Conservation (phyloP, 257 asterid species). For the Fraxinus pennsylvanica region DNA sequence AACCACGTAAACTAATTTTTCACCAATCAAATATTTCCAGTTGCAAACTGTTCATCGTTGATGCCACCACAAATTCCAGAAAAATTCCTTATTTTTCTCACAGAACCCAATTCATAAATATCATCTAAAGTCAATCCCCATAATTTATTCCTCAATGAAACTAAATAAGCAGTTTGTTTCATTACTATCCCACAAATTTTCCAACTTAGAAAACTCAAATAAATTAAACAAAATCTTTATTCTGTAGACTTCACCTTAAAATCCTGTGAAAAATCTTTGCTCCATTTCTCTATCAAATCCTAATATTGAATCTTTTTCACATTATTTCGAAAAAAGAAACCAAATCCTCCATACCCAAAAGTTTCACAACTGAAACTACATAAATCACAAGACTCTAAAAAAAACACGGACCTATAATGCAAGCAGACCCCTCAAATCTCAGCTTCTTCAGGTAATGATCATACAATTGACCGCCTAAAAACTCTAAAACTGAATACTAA, state of each 20-base stretch:
- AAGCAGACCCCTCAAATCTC: constrained; percentile 34
- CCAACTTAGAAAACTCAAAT: constrained; percentile 17
- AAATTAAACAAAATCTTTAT: constrained; percentile 8
- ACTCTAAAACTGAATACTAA: constrained; percentile 16
- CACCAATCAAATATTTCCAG: constrained; percentile 19
- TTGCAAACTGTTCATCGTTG: background rate
- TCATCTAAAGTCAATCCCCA: background rate
- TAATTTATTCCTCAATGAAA: background rate
- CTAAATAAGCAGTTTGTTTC: constrained; percentile 2
- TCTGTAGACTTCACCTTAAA: constrained; percentile 18
- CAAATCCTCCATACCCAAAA: constrained; percentile 13
- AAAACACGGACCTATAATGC: constrained; percentile 16
- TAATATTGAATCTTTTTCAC: constrained; percentile 19
- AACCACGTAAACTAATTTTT: constrained; percentile 24
- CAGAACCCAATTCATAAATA: background rate
- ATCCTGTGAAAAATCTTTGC: background rate
- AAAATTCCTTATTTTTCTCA: background rate
- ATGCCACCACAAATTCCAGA: background rate
- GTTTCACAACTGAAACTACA: background rate
- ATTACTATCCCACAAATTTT: constrained; percentile 20
- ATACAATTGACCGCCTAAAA: constrained; percentile 22
- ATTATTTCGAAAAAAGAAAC: constrained; percentile 20
- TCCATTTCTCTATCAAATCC: constrained; percentile 19
- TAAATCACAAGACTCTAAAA: constrained; percentile 20
- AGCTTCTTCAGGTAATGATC: constrained; percentile 12